Conservation (phyloP, 768 basidiomycete species). For the Coprinellus aureogranulatus region DNA sequence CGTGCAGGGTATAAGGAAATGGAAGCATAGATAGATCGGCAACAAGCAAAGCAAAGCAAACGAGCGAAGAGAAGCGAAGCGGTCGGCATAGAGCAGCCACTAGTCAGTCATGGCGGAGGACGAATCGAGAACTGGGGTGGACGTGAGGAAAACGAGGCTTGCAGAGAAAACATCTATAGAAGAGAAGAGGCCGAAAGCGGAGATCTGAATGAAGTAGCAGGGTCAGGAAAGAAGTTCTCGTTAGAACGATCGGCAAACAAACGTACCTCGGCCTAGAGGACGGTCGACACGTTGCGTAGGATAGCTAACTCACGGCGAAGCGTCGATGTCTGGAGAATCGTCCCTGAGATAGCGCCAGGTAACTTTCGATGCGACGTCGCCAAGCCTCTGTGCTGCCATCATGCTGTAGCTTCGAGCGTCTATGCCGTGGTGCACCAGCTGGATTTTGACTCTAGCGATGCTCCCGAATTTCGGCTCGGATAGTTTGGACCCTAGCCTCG, state of each 20-base stretch:
- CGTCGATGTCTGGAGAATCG: not conserved
- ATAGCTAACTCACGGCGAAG: too few species aligned
- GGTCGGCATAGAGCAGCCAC: too few species aligned
- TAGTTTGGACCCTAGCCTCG: not conserved
- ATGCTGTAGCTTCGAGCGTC: not conserved
- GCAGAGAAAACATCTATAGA: not conserved
- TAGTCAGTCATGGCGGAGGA: too few species aligned
- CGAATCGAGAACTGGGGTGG: not conserved
- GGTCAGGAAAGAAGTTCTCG: too few species aligned
- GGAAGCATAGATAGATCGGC: too few species aligned
- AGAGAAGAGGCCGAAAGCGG: not conserved
- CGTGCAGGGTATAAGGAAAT: too few species aligned
- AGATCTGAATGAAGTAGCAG: not conserved
- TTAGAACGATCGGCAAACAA: too few species aligned
- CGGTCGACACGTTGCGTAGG: too few species aligned
- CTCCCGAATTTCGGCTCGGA: not conserved
- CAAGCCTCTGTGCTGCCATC: conserved; percentile 1
- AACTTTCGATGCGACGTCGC: not conserved
- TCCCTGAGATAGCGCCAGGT: conserved; percentile 1
- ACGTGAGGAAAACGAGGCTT: not conserved
- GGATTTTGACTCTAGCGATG: not conserved
- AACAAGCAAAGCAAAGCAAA: too few species aligned
- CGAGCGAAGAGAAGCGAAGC: too few species aligned
- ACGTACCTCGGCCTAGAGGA: too few species aligned
- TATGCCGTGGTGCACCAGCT: conserved; percentile 9